Base-by-base conservation (phyloP, 2,329 filamentous ascomycete genomes). In the Tolypocladium cylindrosporum region DNA sequence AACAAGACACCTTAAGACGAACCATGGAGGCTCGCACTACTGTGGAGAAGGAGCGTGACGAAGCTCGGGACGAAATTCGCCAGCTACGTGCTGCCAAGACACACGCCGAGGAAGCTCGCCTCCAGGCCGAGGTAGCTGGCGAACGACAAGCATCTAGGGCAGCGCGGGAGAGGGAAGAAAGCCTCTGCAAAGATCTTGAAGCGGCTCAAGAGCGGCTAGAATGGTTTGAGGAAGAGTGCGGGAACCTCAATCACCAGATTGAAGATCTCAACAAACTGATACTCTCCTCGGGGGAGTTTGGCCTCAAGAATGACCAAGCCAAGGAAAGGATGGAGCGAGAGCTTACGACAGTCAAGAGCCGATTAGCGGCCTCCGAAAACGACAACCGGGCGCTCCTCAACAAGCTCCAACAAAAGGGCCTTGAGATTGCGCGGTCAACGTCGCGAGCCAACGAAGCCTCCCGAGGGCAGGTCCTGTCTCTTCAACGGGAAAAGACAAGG, bases 311-410 rank as follows among this genome's bases (percentile, higher is more conserved):
- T 66, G 94, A 97, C 66, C 91, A 97, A 68, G 88, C 92, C 62
- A 97, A 97, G 71, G 91, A 97, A 70, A 87, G 94, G 41, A 80
- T 97, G 51, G 92, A 97, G 71, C 85, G 91, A 27, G 94, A 99
- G 69, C 80, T 97, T 8, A 87, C 90, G 27, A 97, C 93, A 1
- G 84, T 97, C 64, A 96, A 94, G 71, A 92, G 92, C 60, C 87
- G 93, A 27, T 78, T 99, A 45, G 82, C 88, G 9, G 94, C 93
- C 31, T 97, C 93, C 0, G 93, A 99, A 71, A 97, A 97, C 66
- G 93, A 97, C 74, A 97, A 97, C 67, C 87, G 91, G 55, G 88
- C 91, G 6, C 78, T 99, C n/a, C 81, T 97, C 63, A 97, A 97
- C 76, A 97, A 97, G 73, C 81, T 99, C 21, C 93, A 97, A 67